Conservation (phyloP, 2,329 filamentous ascomycete species). For the Triangularia verruculosa region DNA sequence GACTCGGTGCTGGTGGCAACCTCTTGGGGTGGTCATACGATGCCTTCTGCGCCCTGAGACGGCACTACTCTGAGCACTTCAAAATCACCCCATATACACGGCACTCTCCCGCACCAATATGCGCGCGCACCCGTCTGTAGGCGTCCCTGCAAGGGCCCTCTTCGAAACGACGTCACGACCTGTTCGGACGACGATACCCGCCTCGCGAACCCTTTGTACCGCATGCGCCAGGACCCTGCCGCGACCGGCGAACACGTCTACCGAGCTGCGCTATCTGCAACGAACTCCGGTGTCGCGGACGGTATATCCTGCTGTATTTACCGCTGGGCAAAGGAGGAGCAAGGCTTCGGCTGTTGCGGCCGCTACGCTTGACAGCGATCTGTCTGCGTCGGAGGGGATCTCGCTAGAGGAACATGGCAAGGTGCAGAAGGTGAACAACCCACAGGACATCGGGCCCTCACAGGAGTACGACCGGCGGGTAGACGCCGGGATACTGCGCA, state of each 20-base stretch:
- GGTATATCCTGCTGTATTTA: conserved; percentile 18
- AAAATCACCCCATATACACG: not conserved
- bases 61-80: not conserved
- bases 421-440: conserved; percentile 24
- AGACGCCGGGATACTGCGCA: conserved; percentile 66
- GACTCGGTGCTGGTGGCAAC: not conserved
- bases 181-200: conserved; percentile 14
- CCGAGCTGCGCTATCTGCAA: not conserved
- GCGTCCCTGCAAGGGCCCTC: not conserved
- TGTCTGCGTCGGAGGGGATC: not conserved
- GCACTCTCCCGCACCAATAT: conserved; percentile 4
- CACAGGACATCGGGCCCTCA: conserved; percentile 63
- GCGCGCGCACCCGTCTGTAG: conserved; percentile 3
- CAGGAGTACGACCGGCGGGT: conserved; percentile 87
- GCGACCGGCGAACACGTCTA: not conserved
- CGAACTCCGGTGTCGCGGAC: conserved; percentile 13
- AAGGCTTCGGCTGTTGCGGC: conserved; percentile 20
- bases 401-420: not conserved
- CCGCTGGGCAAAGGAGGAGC: conserved; percentile 20
- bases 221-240: conserved; percentile 13
- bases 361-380: conserved; percentile 22
- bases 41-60: conserved; percentile 7
- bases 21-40: not conserved
- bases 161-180: conserved; percentile 2
- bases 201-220: conserved; percentile 18